Evolutionary conservation across 805 yeast genomes (phyloP), one percentile per base, ranked within the genome.

Genomic region (Candida fluviatilis): DNA sequence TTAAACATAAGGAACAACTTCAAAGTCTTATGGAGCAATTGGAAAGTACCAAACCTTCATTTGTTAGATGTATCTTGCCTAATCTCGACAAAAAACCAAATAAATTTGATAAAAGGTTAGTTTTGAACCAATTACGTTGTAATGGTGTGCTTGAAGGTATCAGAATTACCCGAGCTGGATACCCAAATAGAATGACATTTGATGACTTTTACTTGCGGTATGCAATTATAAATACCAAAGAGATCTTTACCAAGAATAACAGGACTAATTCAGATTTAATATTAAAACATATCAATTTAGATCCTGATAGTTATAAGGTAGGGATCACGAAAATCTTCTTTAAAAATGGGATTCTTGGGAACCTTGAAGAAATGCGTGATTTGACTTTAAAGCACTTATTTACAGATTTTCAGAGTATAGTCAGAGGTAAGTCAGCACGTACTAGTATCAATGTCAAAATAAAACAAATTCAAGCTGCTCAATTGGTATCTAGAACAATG

Each of bases 61-160:
- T 93, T 57, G 97, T 93, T 17, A 78, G 99, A 50, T 93, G 99
- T 59, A 93, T 93, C 34, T 67, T 93, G 33, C 99, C 99, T 5
- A 93, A 93, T 55, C 76, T 78, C 42, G 67, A 74, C 32, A 90
- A 91, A 55, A 70, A 70, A 36, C 79, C 96, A 0, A 76, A 76
- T 31, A 65, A 69, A 27, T 84, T 93, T 51, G 88, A 87, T 50
- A 87, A 83, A 49, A 64, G 63, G 21, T 64, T 93, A 17, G 95
- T 93, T 5, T 66, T 93, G 32, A 91, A 85, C 37, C 99, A 93
- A 62, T 69, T 93, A 45, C 73, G 96, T 46, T 93, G 98, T 55
- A 93, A 93, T 55, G 99, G 99, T 75, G 99, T 93, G 12, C 65
- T 93, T 36, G 99, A 93, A 69, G 99, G 99, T 44, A 93, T 93